Evolutionary conservation across 106 monocot genomes (phyloP).

Genomic region (Chionographis japonica): DNA sequence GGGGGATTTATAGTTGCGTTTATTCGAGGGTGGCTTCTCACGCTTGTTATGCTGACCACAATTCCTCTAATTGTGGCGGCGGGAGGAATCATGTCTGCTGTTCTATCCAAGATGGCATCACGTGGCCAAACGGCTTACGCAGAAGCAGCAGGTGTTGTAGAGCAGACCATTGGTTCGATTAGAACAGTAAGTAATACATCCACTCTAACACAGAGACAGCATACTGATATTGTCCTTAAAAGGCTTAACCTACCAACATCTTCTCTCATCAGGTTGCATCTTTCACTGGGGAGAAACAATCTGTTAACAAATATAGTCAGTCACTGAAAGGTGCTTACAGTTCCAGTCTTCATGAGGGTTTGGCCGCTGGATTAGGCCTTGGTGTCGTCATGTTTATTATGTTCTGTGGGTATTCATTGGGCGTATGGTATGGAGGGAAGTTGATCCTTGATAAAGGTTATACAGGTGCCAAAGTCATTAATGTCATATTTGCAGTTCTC

Average conservation of each 20-base stretch:
- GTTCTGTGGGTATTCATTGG: constrained; percentile 46
- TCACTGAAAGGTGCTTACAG: constrained; percentile 47
- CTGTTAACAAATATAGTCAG: constrained; percentile 46
- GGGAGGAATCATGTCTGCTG: constrained; percentile 34
- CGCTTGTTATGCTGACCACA: constrained; percentile 43
- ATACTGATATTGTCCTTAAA: neutral
- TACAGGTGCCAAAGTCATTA: constrained; percentile 55
- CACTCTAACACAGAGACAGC: neutral
- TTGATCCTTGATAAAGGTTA: constrained; percentile 49
- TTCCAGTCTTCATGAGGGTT: constrained; percentile 46
- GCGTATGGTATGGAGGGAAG: constrained; percentile 66
- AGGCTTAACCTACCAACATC: neutral
- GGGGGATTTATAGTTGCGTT: constrained; percentile 51
- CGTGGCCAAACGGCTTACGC: constrained; percentile 49
- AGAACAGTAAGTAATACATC: constrained; percentile 37
- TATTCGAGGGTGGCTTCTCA: constrained; percentile 49
- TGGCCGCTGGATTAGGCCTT: constrained; percentile 48
- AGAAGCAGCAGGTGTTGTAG: constrained; percentile 41
- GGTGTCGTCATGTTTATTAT: constrained; percentile 32
- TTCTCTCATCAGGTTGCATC: constrained; percentile 54
- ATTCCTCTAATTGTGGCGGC: constrained; percentile 41
- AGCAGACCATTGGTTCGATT: constrained; percentile 48
- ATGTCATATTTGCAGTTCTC: constrained; percentile 52
- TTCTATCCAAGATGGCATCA: constrained; percentile 45
- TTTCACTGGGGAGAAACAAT: constrained; percentile 68